Evolutionary conservation across 2,329 filamentous ascomycete genomes (phyloP), one percentile per base, ranked within the genome.

Genomic region (Aspergillus phoenicis): DNA sequence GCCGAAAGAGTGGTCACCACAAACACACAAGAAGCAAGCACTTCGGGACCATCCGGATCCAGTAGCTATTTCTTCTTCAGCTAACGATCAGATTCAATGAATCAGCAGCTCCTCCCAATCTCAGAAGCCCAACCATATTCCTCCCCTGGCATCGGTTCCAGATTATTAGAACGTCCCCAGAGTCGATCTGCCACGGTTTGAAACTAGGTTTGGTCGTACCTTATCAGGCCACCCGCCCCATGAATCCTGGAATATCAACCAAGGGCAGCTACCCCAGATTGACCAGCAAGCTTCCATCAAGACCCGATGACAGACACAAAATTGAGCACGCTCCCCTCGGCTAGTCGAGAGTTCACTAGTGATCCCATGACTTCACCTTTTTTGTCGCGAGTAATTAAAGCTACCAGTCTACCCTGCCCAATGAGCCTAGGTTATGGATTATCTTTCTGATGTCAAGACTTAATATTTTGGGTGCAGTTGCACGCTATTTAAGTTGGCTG

Each of bases 401-500:
- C 1, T 36, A 36, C 33, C 33, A 36, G 33, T 15, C 33, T 8
- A 51, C 47, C 47, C 47, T 26, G 47, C 26, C 26, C 4, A n/a
- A 22, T 51, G 28, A 8, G 26, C 47, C 13, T 28, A 28, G 47
- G 47, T 49, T 20, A 13, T 11, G 8, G 15, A 22, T 15, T 53
- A 36, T 36, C 33, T 26, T 22, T 26, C 48, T 53, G 51, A 53
- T 53, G 51, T 53, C 51, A 53, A 53, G 51, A 51, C 47, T 51
- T 17, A 15, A 15, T 26, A 2, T 8, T 5, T 20, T 20, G 26
- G 6, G 8, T 26, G 47, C 1, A 10, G 5, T 24, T 17, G 15
- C 8, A 13, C 20, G 24, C 15, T 49, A 49, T 49, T 49, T 49
- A 49, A 26, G 26, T 15, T 49, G 20, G 22, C 10, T 45, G 17